Base-by-base conservation (phyloP, 1,284 basidiomycete species). In the Ceratobasidium sp. region DNA sequence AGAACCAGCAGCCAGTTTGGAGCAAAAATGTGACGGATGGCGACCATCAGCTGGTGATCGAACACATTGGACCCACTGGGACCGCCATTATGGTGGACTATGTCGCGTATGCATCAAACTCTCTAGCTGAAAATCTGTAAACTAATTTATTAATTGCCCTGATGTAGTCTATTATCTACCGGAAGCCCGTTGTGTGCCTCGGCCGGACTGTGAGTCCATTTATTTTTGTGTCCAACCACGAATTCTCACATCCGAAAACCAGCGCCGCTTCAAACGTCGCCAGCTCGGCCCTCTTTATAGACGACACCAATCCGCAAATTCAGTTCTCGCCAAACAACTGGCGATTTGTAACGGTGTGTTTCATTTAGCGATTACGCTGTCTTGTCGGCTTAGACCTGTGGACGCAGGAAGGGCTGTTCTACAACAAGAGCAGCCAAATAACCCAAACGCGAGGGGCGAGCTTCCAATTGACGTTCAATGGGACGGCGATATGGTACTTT, bases 21-120 rank as follows among this genome's bases (percentile, higher is more conserved):
- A 52, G 19, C 49, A 74, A 74, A 49, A 74, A 74, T n/a, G 15
- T 74, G 15, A 25, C 70, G 1, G 70, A 64, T 37, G 70, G 70
- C 8, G 70, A 74, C 49, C 70, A 74, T 49, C 70, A 74, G 43
- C n/a, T 74, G 4, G 70, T 74, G 8, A 74, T 74, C 46, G 37
- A 44, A 54, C 70, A 74, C 43, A 46, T 43, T n/a, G 70, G 70
- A 13, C 44, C 70, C 0, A 6, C 34, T 17, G 22, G 51, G 19
- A 54, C 59, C 4, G 65, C 40, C 29, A 74, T 74, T 46, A 74
- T 74, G 70, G 64, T 74, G 13, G 70, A 74, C 59, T 74, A 74
- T 52, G 46, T 74, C 25, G 25, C 43, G 70, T 74, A 64, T 32
- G 70, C 51, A 4, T 6, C 8, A 17, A 32, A 29, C n/a, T n/a